Base-by-base conservation (phyloP, 352 stramenopile genomes). In the Phytophthora pisi region DNA sequence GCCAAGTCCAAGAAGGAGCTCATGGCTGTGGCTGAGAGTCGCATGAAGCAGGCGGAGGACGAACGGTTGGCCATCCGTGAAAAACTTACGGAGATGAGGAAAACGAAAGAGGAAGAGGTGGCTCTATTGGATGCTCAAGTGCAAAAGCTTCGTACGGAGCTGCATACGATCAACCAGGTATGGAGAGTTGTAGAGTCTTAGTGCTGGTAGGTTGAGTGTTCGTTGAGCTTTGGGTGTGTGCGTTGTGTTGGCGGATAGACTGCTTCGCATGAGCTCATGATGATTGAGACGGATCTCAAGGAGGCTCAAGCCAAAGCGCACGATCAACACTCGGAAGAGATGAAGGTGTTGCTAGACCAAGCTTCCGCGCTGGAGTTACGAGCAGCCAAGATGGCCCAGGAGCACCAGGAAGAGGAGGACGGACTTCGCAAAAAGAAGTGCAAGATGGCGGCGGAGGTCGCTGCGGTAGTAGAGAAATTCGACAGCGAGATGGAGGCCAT, bases 401-500 rank as follows among this genome's bases (percentile, higher is more conserved):
- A 96, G 46, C 88, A 96, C 64, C 87, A 91, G 53, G 84, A 97
- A 64, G 78, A 87, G 56, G 90, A 97, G 47, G 88, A 93, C 20
- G 40, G 64, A 18, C 72, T 96, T 30, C 84, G 84, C 38, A 96
- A 96, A 61, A 86, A 83, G 65, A 95, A 96, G 59, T 88, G 75
- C 72, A 95, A 95, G 52, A 84, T 83, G 42, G 88, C 88, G 18
- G 67, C 77, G 8, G 90, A 97, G 62, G 78, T 95, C 6, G 80
- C 82, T 13, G 59, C 52, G 16, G 71, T 91, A 23, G 82, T 96
- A 10, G 87, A 91, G 30, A 91, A 90, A 59, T 95, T 92, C 63
- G 87, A 95, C 68, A 28, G 38, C 1, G 88, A 95, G 55, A 93
- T 97, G 83, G 65, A 78, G 13, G 64, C 68, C 5, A 82, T 94